Conservation (phyloP, 805 yeast genomes). For the Cyberlindnera xishuangbannaensis region DNA sequence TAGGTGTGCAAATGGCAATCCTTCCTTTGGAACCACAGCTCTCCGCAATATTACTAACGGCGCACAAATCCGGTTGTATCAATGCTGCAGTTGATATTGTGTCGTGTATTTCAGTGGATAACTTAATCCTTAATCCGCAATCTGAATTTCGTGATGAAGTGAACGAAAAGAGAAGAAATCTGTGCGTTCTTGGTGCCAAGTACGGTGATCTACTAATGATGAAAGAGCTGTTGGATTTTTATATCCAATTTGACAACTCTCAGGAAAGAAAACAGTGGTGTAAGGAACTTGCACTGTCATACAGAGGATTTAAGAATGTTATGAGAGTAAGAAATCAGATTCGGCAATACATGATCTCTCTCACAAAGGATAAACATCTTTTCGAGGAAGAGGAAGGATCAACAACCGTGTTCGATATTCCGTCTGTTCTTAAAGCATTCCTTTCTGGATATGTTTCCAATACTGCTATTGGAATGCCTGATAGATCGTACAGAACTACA, state of each 20-base stretch:
- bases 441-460: conserved; percentile 78
- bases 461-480: conserved; percentile 93
- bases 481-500: conserved; percentile 84
- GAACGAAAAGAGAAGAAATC: conserved; percentile 63
- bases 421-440: conserved; percentile 68
- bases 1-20: conserved; percentile 84
- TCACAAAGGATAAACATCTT: conserved; percentile 34
- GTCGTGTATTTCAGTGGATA: conserved; percentile 90
- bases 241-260: conserved; percentile 35
- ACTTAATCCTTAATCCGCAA: conserved; percentile 72
- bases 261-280: conserved; percentile 79
- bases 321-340: conserved; percentile 71
- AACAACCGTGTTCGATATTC: conserved; percentile 39
- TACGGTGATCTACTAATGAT: conserved; percentile 82
- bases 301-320: conserved; percentile 77
- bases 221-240: conserved; percentile 68
- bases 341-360: conserved; percentile 52
- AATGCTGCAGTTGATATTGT: conserved; percentile 79
- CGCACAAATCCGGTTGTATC: conserved; percentile 48
- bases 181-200: conserved; percentile 63
- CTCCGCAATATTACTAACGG: conserved; percentile 76
- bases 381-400: conserved; percentile 20
- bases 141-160: conserved; percentile 81
- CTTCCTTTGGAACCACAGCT: conserved; percentile 91
- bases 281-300: conserved; percentile 65